phyloP scores from a whole-genome alignment of 257 asterid species.

The Eucommia ulmoides region DNA sequence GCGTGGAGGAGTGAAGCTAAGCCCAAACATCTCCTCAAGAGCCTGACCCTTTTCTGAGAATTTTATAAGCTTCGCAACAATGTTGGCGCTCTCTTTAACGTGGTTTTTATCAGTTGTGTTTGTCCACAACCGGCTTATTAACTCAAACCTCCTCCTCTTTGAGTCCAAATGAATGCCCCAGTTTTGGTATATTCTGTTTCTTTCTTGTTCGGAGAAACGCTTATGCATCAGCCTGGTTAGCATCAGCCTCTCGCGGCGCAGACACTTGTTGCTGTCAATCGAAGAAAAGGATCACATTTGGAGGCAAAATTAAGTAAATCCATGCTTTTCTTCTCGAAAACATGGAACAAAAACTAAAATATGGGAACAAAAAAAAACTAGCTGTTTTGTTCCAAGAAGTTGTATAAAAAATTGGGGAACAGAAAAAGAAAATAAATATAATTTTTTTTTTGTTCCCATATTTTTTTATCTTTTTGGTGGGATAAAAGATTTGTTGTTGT shows the following conservation, averaged over 20 bases:
- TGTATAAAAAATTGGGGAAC: too few species aligned
- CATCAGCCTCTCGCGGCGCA: conserved; percentile 30
- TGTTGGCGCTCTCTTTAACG: conserved; percentile 29
- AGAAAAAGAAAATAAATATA: too few species aligned
- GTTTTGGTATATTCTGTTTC: conserved; percentile 23
- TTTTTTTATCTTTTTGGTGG: too few species aligned
- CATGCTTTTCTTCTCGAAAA: too few species aligned
- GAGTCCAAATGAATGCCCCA: conserved; percentile 39
- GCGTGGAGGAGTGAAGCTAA: conserved; percentile 36
- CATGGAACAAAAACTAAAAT: too few species aligned
- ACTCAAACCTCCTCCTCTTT: conserved; percentile 27
- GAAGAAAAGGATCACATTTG: conserved; percentile 5
- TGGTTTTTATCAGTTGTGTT: conserved; percentile 15
- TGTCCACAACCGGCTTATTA: conserved; percentile 27
- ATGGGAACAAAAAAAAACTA: too few species aligned
- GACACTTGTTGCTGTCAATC: conserved; percentile 26
- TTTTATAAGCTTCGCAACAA: conserved; percentile 35
- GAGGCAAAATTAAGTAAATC: too few species aligned
- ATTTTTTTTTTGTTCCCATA: too few species aligned
- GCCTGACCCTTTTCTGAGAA: conserved; percentile 31
- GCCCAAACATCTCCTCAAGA: conserved; percentile 47
- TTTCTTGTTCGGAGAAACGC: conserved; percentile 23
- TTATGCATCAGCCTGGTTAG: conserved; percentile 28
- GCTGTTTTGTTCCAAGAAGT: too few species aligned
- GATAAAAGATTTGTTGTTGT: too few species aligned